Conservation (phyloP, 1,139 yeast genomes). For the Sugiyamaella novakii region DNA sequence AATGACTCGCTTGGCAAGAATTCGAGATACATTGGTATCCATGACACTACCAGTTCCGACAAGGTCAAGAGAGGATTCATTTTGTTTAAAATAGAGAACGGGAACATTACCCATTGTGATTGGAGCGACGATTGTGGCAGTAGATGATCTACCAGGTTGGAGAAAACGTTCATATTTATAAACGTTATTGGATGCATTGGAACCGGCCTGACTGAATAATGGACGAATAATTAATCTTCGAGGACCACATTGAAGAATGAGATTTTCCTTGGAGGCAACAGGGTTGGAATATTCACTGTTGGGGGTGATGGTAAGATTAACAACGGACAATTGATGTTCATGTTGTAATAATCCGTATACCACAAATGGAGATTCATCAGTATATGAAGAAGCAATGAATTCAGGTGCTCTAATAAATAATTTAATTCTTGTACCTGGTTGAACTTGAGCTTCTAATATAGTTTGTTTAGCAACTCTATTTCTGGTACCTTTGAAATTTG, state of each 20-base stretch:
- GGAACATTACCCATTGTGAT: slow-evolving; percentile 69
- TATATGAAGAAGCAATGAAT: slow-evolving; percentile 39
- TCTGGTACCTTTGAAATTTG: slow-evolving; percentile 76
- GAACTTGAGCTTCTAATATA: slow-evolving; percentile 53
- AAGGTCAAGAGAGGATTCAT: slow-evolving; percentile 64
- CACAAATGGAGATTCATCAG: slow-evolving; percentile 51
- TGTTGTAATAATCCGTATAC: slow-evolving; percentile 76
- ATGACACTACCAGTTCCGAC: slow-evolving; percentile 90
- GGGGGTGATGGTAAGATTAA: slow-evolving; percentile 77
- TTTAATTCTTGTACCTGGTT: slow-evolving; percentile 66
- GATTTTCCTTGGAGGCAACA: slow-evolving; percentile 72
- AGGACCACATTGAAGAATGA: slow-evolving; percentile 90
- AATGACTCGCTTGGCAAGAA: slow-evolving; percentile 83
- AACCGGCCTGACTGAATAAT: slow-evolving; percentile 70
- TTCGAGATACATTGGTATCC: slow-evolving; percentile 81
- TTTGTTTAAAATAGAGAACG: slow-evolving; percentile 42
- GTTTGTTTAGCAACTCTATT: slow-evolving; percentile 69
- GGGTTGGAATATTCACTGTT: slow-evolving; percentile 86
- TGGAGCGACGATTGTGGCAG: slow-evolving; percentile 93
- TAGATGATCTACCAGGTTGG: slow-evolving; percentile 71
- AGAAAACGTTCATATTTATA: slow-evolving; percentile 83
- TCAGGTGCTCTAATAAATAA: slow-evolving; percentile 66
- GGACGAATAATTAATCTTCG: slow-evolving; percentile 88
- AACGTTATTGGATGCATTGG: slow-evolving; percentile 79
- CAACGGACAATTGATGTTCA: slow-evolving; percentile 83